Evolutionary conservation across 768 basidiomycete species (phyloP).

Genomic region (Mycena alexandri): DNA sequence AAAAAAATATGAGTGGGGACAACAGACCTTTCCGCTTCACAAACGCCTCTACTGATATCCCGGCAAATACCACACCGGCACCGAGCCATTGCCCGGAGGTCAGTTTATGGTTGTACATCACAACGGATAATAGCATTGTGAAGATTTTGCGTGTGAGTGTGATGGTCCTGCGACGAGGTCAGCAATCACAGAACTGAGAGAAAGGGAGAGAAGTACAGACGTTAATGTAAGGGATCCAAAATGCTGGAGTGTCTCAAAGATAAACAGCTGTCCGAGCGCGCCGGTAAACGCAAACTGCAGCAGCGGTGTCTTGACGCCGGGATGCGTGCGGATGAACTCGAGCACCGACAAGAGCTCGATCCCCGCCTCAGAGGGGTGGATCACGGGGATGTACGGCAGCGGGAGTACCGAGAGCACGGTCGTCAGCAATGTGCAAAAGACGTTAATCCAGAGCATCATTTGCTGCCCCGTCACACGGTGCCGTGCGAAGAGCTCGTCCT

Average conservation of each 20-base stretch:
- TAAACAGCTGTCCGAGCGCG: slow-evolving; percentile 95
- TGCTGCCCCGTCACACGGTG: slow-evolving; percentile 88
- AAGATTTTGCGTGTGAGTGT: slow-evolving; percentile 97
- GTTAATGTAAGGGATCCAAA: slow-evolving; percentile 92
- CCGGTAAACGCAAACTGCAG: slow-evolving; percentile 90
- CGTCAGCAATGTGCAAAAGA: slow-evolving; percentile 84
- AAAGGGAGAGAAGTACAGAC: slow-evolving; percentile 56
- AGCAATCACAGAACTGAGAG: slow-evolving; percentile 17
- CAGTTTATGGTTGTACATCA: slow-evolving; percentile 91
- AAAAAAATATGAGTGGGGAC: slow-evolving; percentile 39
- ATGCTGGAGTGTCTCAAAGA: slow-evolving; percentile 94
- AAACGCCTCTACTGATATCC: slow-evolving; percentile 93
- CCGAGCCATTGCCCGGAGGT: slow-evolving; percentile 92
- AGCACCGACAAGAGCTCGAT: slow-evolving; percentile 79
- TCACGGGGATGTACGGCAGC: slow-evolving; percentile 84
- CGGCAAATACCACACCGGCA: slow-evolving; percentile 93
- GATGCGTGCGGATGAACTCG: slow-evolving; percentile 82
- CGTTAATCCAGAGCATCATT: slow-evolving; percentile 99
- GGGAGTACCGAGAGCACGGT: slow-evolving; percentile 78
- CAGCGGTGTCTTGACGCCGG: slow-evolving; percentile 78
- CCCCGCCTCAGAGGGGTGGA: slow-evolving; percentile 75
- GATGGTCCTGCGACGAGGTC: slow-evolving; percentile 72
- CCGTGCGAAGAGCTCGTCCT: slow-evolving; percentile 93
- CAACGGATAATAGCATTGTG: slow-evolving; percentile 96
- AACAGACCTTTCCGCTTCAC: slow-evolving; percentile 86